Conservation (phyloP, 1,284 basidiomycete genomes). For the Sanghuangporus weigelae region DNA sequence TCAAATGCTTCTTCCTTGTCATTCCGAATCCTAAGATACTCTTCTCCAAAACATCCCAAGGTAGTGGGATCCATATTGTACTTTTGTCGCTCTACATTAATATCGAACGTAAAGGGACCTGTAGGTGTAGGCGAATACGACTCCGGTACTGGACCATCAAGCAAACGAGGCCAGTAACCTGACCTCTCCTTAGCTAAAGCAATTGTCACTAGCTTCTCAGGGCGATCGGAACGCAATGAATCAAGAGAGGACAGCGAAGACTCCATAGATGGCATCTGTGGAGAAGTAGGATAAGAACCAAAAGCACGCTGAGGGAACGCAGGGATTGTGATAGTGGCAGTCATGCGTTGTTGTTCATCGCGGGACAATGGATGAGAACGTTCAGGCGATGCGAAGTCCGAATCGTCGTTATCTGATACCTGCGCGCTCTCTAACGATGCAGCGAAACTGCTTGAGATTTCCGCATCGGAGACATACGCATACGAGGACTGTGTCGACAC, state of each 20-base stretch:
- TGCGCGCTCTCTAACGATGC: conserved; percentile 70
- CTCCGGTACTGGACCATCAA: conserved; percentile 66
- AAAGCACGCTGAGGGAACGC: conserved; percentile 20
- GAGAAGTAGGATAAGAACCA: conserved; percentile 47
- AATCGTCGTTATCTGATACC: conserved; percentile 63
- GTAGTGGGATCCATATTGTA: conserved; percentile 83
- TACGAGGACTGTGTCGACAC: conserved; percentile 73
- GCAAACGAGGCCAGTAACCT: conserved; percentile 72
- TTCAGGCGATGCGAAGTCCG: conserved; percentile 28
- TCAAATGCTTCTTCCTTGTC: conserved; percentile 72
- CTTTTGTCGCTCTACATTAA: conserved; percentile 45
- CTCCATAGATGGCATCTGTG: conserved; percentile 47
- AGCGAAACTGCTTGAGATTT: conserved; percentile 75
- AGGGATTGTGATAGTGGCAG: conserved; percentile 15
- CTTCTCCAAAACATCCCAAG: conserved; percentile 60
- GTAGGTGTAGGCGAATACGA: conserved; percentile 45
- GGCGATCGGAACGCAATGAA: conserved; percentile 50
- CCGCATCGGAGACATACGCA: conserved; percentile 70
- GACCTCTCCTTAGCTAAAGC: conserved; percentile 75
- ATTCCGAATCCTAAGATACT: conserved; percentile 65
- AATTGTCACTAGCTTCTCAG: conserved; percentile 63
- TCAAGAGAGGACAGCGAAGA: conserved; percentile 72
- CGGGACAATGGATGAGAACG: conserved; percentile 3
- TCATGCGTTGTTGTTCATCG: conserved; percentile 16
- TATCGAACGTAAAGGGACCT: conserved; percentile 47